A percentile compares a stretch with the other conserved stretches of the same genome.
Conservation (phyloP, 2,329 filamentous ascomycete genomes). For the Talaromyces sp. region DNA sequence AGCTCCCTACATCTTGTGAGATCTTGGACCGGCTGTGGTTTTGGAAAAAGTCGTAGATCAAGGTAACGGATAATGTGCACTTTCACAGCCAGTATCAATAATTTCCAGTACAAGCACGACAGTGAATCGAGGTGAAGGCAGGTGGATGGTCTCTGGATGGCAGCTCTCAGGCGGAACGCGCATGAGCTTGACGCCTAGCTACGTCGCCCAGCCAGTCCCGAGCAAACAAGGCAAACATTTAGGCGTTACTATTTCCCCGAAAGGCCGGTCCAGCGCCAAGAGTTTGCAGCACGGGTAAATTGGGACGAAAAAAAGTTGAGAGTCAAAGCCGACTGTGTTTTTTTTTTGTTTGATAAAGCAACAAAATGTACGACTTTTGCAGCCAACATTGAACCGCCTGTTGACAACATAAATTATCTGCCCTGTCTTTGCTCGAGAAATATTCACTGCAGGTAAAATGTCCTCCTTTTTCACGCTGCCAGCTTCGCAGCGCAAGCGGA, state of each 20-base stretch:
- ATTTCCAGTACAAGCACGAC: background rate
- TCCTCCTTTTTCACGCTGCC: slow-evolving; percentile 95
- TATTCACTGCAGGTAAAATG: slow-evolving; percentile 46
- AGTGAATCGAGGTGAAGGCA: background rate
- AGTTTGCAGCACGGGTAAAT: slow-evolving; percentile 22
- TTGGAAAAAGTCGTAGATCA: background rate
- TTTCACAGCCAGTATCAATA: background rate
- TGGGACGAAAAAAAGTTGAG: slow-evolving; percentile 30
- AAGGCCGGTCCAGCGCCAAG: slow-evolving; percentile 11
- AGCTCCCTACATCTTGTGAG: slow-evolving; percentile 7
- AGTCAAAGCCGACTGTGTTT: background rate
- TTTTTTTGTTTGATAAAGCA: background rate
- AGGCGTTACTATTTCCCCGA: slow-evolving; percentile 14
- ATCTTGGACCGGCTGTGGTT: background rate
- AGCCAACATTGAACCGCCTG: background rate
- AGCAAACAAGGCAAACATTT: slow-evolving; percentile 22
- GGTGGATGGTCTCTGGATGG: slow-evolving; percentile 1
- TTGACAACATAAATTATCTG: background rate
- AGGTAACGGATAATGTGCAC: background rate
- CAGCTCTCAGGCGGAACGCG: slow-evolving; percentile 12
- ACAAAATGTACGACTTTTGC: slow-evolving; percentile 6
- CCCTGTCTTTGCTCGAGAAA: background rate
- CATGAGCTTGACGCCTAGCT: slow-evolving; percentile 36
- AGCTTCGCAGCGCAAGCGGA: slow-evolving; percentile 83
- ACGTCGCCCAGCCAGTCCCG: slow-evolving; percentile 20